Evolutionary conservation across 805 yeast species (phyloP).

Genomic region (Ogataea siamensis): DNA sequence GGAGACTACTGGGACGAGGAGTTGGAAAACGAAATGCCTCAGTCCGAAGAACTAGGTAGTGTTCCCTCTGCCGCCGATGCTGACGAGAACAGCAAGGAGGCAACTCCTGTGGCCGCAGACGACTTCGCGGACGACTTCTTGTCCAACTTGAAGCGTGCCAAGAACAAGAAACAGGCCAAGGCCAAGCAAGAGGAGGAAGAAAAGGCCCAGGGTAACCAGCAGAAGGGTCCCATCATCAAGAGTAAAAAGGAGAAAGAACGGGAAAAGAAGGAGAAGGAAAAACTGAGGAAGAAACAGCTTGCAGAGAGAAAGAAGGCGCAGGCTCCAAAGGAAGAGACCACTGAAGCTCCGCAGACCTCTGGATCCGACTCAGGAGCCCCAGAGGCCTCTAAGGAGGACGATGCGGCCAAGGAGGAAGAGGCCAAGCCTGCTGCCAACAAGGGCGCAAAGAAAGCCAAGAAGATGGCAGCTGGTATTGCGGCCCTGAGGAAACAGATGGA

Average conservation of each 20-base stretch:
- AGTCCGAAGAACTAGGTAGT: slow-evolving; percentile 53
- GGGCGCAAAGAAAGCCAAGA: slow-evolving; percentile 47
- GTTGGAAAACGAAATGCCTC: slow-evolving; percentile 48
- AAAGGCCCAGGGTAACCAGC: slow-evolving; percentile 32
- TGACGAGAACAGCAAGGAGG: slow-evolving; percentile 28
- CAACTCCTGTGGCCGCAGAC: slow-evolving; percentile 38
- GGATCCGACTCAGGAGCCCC: slow-evolving; percentile 16
- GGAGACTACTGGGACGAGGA: slow-evolving; percentile 83
- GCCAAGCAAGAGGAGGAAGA: slow-evolving; percentile 57
- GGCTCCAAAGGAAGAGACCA: slow-evolving; percentile 18
- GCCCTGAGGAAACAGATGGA: slow-evolving; percentile 89
- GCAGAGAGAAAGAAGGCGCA: slow-evolving; percentile 81
- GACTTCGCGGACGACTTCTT: slow-evolving; percentile 67
- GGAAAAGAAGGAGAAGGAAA: slow-evolving; percentile 91
- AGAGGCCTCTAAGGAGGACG: slow-evolving; percentile 41
- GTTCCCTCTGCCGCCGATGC: slow-evolving; percentile 32
- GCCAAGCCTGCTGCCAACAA: slow-evolving; percentile 37
- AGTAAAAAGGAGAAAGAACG: slow-evolving; percentile 93
- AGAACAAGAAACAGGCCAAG: slow-evolving; percentile 71
- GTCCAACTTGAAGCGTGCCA: slow-evolving; percentile 77
- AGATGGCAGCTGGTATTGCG: slow-evolving; percentile 87
- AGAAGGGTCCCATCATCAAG: slow-evolving; percentile 66
- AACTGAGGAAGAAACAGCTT: slow-evolving; percentile 84
- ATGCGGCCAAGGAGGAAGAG: slow-evolving; percentile 34
- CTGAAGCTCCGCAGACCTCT: slow-evolving; percentile 14